Conservation (phyloP, 2,329 filamentous ascomycete genomes). For the Trichoderma sp. region DNA sequence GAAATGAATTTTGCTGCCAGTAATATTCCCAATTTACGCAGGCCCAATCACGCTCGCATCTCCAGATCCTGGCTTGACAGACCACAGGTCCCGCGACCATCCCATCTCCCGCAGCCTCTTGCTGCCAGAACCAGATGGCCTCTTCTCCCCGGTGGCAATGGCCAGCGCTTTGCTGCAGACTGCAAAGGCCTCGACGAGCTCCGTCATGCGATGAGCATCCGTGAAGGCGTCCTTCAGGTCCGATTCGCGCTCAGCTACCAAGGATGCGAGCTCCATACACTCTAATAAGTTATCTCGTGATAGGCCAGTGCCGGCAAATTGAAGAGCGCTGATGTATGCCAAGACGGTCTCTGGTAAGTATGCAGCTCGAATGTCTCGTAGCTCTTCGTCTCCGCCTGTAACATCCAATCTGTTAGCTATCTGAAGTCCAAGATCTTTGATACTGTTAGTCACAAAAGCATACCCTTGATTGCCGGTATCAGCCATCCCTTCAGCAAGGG, state of each 20-base stretch:
- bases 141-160: conserved; percentile 59
- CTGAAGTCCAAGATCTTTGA: neutral
- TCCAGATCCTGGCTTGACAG: conserved; percentile 46
- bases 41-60: conserved; percentile 18
- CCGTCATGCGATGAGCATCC: conserved; percentile 69
- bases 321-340: conserved; percentile 79
- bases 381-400: conserved; percentile 58
- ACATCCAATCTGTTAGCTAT: neutral
- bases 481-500: conserved; percentile 70
- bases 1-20: neutral
- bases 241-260: conserved; percentile 72
- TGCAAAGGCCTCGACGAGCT: conserved; percentile 77
- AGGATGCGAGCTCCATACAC: conserved; percentile 81
- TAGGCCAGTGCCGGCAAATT: conserved; percentile 75
- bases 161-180: conserved; percentile 73
- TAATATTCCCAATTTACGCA: neutral
- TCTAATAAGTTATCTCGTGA: conserved; percentile 78
- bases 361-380: conserved; percentile 67
- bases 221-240: conserved; percentile 69
- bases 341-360: conserved; percentile 88
- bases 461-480: conserved; percentile 58
- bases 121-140: conserved; percentile 51
- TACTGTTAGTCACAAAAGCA: conserved; percentile 32
- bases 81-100: conserved; percentile 67
- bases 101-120: conserved; percentile 66